Conservation (phyloP, 2,329 filamentous ascomycete species). For the Clathrospora elynae region DNA sequence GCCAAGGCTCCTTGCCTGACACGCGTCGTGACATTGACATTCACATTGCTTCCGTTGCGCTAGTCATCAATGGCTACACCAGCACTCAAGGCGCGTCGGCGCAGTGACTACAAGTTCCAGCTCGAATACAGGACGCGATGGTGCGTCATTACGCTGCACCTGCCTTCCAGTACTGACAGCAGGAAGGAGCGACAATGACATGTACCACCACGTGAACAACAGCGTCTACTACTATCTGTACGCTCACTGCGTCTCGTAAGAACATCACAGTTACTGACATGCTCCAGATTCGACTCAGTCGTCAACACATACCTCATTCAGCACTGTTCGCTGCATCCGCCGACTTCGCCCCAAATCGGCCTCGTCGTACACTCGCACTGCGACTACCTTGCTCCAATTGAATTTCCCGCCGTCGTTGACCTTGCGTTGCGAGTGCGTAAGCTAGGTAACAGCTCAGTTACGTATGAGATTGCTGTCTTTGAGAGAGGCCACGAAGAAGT, state of each 20-base stretch:
- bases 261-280: conserved; percentile 4
- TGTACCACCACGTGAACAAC: conserved; percentile 95
- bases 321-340: conserved; percentile 74
- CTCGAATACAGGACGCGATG: conserved; percentile 87
- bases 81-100: conserved; percentile 62
- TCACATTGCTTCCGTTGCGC: not conserved
- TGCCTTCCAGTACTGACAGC: conserved; percentile 17
- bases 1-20: too few species aligned
- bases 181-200: conserved; percentile 81
- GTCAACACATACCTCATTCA: conserved; percentile 87
- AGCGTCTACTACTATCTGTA: conserved; percentile 81
- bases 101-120: conserved; percentile 76
- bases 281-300: conserved; percentile 73
- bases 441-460: conserved; percentile 83
- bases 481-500: conserved; percentile 73
- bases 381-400: conserved; percentile 81
- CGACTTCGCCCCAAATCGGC: conserved; percentile 72
- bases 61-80: conserved; percentile 27
- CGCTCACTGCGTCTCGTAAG: conserved; percentile 25
- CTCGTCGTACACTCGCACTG: conserved; percentile 85
- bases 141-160: conserved; percentile 53
- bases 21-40: not conserved
- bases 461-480: conserved; percentile 88
- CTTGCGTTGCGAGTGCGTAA: conserved; percentile 81
- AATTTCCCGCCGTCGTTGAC: conserved; percentile 82